These are phyloP conservation scores for Entonaema liquescens DNA, from an alignment of 495 filamentous ascomycete species.

Conservation along the genomic window DNA sequence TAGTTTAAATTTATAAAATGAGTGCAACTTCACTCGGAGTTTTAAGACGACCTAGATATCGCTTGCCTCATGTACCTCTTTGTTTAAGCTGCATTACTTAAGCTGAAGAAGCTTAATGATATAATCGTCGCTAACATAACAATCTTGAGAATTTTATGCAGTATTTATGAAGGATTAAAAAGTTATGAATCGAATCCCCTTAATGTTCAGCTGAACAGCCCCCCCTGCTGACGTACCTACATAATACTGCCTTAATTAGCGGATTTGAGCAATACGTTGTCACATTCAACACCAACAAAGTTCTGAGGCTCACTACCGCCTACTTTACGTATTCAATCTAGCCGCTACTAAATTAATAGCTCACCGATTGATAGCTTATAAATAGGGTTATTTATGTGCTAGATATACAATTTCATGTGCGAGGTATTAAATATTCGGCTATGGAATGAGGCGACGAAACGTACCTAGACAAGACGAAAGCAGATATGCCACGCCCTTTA, in stretches of 20 bases:
- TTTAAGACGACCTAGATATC: not conserved
- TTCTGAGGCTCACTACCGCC: not conserved
- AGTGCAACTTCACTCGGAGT: not conserved
- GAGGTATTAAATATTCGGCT: not conserved
- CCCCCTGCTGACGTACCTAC: not conserved
- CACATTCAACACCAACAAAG: not conserved
- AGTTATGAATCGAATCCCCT: too few species aligned
- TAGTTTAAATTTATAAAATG: not conserved
- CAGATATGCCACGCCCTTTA: constrained; percentile 40
- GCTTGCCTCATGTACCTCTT: not conserved
- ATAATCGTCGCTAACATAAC: too few species aligned
- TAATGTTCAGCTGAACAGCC: not conserved
- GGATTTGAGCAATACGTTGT: not conserved
- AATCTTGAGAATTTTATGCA: not conserved
- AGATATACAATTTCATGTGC: too few species aligned
- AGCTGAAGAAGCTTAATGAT: not conserved
- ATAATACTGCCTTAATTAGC: not conserved
- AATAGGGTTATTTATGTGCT: not conserved
- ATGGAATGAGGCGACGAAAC: constrained; percentile 1
- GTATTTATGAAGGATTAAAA: not conserved
- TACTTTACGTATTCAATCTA: too few species aligned
- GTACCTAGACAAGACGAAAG: not conserved
- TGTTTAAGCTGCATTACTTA: not conserved
- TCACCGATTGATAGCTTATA: not conserved
- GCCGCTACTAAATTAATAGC: too few species aligned